Conservation (phyloP, 73 alveolate genomes). For the Paramecium primaurelia region DNA sequence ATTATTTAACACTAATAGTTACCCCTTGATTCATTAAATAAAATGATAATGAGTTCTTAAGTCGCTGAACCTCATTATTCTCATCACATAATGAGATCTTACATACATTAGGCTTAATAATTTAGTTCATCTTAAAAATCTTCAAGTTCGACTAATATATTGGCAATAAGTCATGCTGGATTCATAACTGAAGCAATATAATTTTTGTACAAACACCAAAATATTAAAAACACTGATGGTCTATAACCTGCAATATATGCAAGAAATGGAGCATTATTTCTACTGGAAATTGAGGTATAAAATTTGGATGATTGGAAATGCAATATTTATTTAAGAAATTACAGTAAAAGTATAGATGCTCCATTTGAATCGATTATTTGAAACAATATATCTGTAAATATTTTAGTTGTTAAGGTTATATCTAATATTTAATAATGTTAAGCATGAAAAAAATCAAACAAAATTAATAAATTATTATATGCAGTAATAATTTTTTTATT, state of each 20-base stretch:
- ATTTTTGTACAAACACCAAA: background rate
- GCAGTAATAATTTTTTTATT: background rate
- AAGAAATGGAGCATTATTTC: conserved; percentile 22
- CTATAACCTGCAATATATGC: background rate
- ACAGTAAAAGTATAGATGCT: background rate
- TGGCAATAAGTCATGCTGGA: conserved; percentile 36
- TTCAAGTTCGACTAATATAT: background rate
- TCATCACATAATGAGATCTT: background rate
- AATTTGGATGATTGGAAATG: background rate
- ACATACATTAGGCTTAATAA: background rate
- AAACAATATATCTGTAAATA: background rate
- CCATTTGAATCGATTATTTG: conserved; percentile 33
- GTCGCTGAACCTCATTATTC: background rate
- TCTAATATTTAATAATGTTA: background rate
- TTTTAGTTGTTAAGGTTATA: background rate
- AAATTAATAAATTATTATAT: background rate
- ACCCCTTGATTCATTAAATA: background rate
- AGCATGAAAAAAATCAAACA: background rate
- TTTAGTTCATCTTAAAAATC: background rate
- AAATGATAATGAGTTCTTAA: background rate
- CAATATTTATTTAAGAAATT: background rate
- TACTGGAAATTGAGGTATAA: background rate
- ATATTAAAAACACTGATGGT: background rate
- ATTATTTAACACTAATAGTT: background rate
- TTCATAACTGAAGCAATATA: background rate